Evolutionary conservation across 208 protist genomes (phyloP).

Genomic region (Crithidia acanthocephali): DNA sequence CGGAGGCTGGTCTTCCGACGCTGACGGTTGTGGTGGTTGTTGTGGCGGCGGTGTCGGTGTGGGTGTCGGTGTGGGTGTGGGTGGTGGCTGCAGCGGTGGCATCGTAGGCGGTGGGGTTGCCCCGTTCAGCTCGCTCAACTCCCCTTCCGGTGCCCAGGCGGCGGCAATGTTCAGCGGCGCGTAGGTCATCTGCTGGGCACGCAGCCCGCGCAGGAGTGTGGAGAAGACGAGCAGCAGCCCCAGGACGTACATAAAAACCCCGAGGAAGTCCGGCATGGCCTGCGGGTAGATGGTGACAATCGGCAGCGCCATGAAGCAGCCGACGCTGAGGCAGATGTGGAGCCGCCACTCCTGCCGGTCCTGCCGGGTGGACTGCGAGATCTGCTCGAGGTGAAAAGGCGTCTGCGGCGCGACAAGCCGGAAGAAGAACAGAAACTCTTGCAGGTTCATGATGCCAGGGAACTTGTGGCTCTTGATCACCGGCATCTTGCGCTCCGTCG

Average conservation of each 20-base stretch:
- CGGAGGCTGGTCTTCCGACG: not conserved
- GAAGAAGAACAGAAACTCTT: constrained; percentile 61
- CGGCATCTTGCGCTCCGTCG: constrained; percentile 60
- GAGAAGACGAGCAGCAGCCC: constrained; percentile 27
- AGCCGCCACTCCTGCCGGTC: constrained; percentile 51
- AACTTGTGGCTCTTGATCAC: constrained; percentile 62
- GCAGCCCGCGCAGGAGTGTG: constrained; percentile 43
- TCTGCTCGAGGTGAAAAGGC: constrained; percentile 34
- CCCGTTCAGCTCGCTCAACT: constrained; percentile 13
- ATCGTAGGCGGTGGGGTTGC: not conserved
- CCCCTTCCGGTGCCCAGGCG: constrained; percentile 32
- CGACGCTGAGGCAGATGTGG: constrained; percentile 42
- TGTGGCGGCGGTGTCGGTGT: not conserved
- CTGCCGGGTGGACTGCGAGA: constrained; percentile 31
- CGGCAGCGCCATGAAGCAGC: constrained; percentile 34
- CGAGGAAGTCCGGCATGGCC: constrained; percentile 41
- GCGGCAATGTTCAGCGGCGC: constrained; percentile 43
- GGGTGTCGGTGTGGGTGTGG: not conserved
- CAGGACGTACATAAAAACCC: constrained; percentile 43
- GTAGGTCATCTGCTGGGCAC: constrained; percentile 47
- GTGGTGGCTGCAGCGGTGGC: not conserved
- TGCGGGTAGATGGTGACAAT: constrained; percentile 58
- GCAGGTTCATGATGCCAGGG: constrained; percentile 35
- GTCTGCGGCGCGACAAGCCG: constrained; percentile 41
- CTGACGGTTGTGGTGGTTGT: not conserved